Percentiles rank a stretch among this genome's conserved stretches.
phyloP scores from a whole-genome alignment of 2,329 filamentous ascomycete genomes.

The Pseudogymnoascus sp. region DNA sequence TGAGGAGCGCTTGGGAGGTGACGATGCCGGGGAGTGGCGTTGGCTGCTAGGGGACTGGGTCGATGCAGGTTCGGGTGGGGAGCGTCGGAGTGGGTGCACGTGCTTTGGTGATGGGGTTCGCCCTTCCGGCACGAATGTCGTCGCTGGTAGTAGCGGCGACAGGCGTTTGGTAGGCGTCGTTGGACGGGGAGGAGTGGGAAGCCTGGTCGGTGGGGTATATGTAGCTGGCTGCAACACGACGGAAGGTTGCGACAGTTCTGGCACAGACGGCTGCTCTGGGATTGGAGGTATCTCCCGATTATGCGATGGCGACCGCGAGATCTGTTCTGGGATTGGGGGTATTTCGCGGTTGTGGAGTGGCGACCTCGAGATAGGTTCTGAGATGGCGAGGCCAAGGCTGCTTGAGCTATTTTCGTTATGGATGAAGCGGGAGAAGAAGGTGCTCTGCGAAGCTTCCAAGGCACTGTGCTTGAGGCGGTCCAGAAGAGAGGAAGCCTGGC shows the following conservation, averaged over 20 bases:
- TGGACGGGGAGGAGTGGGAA: not conserved
- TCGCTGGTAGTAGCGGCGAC: not conserved
- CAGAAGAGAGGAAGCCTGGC: not conserved
- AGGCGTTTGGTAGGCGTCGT: not conserved
- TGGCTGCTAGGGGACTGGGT: slow-evolving; percentile 29
- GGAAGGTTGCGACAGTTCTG: not conserved
- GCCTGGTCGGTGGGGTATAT: not conserved
- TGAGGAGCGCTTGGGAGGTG: not conserved
- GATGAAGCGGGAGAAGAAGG: not conserved
- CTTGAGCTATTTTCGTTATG: slow-evolving; percentile 1
- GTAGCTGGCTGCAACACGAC: not conserved
- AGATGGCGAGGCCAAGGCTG: not conserved
- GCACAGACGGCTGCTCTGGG: not conserved
- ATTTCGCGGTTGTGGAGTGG: not conserved
- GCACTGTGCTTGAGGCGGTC: not conserved
- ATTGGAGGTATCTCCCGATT: not conserved
- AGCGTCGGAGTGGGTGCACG: not conserved
- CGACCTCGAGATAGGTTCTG: not conserved
- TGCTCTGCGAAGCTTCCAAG: slow-evolving; percentile 3
- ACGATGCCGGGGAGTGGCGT: not conserved
- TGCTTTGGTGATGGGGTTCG: not conserved
- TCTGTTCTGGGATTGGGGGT: not conserved
- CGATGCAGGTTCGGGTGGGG: slow-evolving; percentile 8
- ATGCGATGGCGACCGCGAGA: not conserved
- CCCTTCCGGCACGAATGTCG: not conserved